These are phyloP conservation scores for Dothidotthia symphoricarpi DNA, from an alignment of 2,329 filamentous ascomycete species.

Conservation along the genomic window DNA sequence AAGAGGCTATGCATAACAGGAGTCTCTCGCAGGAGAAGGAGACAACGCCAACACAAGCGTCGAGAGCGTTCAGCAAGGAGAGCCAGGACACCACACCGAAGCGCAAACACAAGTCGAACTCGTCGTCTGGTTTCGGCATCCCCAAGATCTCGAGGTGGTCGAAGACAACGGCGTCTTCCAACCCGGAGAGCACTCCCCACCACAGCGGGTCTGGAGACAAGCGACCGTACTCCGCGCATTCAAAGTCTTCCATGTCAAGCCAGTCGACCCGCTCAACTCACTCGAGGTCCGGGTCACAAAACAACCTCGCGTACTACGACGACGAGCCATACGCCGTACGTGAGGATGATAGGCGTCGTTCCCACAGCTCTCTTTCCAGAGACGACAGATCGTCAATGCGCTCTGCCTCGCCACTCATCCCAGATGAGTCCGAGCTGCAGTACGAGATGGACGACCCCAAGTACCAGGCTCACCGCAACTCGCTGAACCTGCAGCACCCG, in stretches of 20 bases:
- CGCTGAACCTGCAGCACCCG: conserved; percentile 74
- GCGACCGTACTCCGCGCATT: conserved; percentile 63
- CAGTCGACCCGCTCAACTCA: too few species aligned
- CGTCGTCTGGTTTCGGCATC: conserved; percentile 68
- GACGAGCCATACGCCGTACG: conserved; percentile 56
- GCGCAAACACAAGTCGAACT: conserved; percentile 85
- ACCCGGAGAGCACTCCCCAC: conserved; percentile 69
- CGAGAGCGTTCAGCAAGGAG: conserved; percentile 39
- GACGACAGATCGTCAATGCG: conserved; percentile 27
- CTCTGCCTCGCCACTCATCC: conserved; percentile 50
- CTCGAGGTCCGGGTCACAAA: conserved; percentile 68
- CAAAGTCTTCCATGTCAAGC: conserved; percentile 44
- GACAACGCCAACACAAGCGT: conserved; percentile 57
- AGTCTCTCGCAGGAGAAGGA: conserved; percentile 29
- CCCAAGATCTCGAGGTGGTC: conserved; percentile 98
- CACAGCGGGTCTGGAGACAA: conserved; percentile 60
- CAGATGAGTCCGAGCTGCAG: conserved; percentile 49
- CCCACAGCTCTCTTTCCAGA: conserved; percentile 37
- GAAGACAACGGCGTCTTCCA: conserved; percentile 88
- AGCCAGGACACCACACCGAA: conserved; percentile 79
- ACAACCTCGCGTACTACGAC: conserved; percentile 62
- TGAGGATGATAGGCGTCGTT: conserved; percentile 55
- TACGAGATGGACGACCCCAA: conserved; percentile 63
- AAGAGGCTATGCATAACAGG: conserved; percentile 48
- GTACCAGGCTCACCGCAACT: conserved; percentile 79